Base-by-base conservation (phyloP, 371 early-diverging fungal species). In the Apophysomyces ossiformis region DNA sequence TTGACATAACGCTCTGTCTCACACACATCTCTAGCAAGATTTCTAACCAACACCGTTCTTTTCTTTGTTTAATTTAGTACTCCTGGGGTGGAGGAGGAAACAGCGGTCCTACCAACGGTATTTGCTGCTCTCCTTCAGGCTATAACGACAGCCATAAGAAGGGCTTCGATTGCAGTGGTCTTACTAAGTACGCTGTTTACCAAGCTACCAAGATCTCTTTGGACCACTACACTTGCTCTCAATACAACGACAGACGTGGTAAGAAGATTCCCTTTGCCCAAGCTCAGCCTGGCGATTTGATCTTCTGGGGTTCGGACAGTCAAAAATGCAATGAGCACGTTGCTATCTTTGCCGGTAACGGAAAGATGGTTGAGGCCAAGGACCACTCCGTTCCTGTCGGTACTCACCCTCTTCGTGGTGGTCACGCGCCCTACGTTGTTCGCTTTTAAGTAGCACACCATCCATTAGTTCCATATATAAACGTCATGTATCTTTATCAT, bases 121-220 rank as follows among this genome's bases (percentile, higher is more conserved):
- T 62, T 12, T 62, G 63, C 50, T 62, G 63, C 16, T 62, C 63
- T 9, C 50, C 50, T n/a, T 43, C 44, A 13, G 50, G 63, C 15
- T 50, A 62, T 45, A 50, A 62, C 16, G 63, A 62, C 35, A 46
- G 63, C 39, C 21, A 62, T 2, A 38, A 37, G 15, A 62, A 50
- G 35, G 73, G 73, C 8, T 61, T 69, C 36, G 69, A 72, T 46
- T 69, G 73, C 73, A 69, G 69, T 60, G 73, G 73, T 57, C 61
- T 72, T 45, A 61, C 69, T 38, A 65, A 66, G 41, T 66, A 69
- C 44, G 68, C 69, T 15, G 44, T 72, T 41, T 69, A 64, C 56
- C 44, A 61, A 12, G 67, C 63, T 9, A 60, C 56, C 43, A 67
- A 66, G 26, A 61, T 62, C 4, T 45, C 39, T 26, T 58, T 69